Base-by-base conservation (phyloP, 495 filamentous ascomycete genomes). In the Copromyces sp. region DNA sequence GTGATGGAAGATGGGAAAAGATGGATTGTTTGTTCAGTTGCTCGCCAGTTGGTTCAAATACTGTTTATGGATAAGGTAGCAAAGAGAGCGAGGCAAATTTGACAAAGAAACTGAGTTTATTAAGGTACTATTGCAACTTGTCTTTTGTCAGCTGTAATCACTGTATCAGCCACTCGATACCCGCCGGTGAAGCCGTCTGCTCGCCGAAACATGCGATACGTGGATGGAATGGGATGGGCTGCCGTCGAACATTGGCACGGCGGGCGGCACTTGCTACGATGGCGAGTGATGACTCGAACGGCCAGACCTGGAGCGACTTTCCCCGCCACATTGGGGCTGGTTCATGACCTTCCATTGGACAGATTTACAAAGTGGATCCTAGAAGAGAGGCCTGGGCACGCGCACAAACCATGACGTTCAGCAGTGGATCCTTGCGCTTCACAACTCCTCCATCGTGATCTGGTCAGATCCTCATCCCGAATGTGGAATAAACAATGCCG, bases 281-380 rank as follows among this genome's bases (percentile, higher is more conserved):
- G 40, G 69, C 42, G 17, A 70, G 45, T 47, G 69, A 42, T 80
- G 78, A 80, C 78, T 80, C 78, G 77, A 77, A 76, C 78, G 78
- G 78, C 78, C 70, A 78, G 73, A 24, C 24, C 24, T 24, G 24
- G 24, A 29, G 44, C 20, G 32, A 37, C 14, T 20, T 45, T 40
- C 71, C 16, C 72, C 75, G 78, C 78, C 78, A 75, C 77, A 73
- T 71, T 77, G 77, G 71, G 76, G 74, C 76, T 77, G 72, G 8
- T 35, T 17, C 3, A 17, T 61, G 29, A 9, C 53, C 9, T 61
- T 32, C 12, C 53, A 61, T 61, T 61, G 53, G 53, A 1, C 53
- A 61, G 24, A 17, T 61, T 35, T 24, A 24, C 29, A 35, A 16
- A 35, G 53, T 32, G 53, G 53, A 32, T 53, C 20, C 11, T 37